Percentiles rank a stretch among this genome's conserved stretches.
Evolutionary conservation across 371 early-diverging fungal species (phyloP).

Genomic region (Apophysomyces sp.): DNA sequence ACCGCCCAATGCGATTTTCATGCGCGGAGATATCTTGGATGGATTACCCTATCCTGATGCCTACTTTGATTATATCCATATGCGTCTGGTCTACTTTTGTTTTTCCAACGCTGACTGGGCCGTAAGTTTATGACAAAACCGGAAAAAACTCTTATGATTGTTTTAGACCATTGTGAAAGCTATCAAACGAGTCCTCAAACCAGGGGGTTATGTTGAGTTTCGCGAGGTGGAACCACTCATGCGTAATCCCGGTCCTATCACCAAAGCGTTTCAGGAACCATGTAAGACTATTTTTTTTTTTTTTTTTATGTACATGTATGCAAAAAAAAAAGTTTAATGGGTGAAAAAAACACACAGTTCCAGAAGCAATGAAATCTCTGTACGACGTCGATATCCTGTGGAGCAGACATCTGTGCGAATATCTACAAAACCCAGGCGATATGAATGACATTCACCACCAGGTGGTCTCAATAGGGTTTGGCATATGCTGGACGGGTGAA

Average conservation of each 20-base stretch:
- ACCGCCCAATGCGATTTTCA: conserved; percentile 50
- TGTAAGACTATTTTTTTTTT: conserved; percentile 18
- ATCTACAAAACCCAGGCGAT: conserved; percentile 14
- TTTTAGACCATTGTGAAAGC: conserved; percentile 21
- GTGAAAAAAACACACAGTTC: conserved; percentile 12
- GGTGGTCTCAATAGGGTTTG: conserved; percentile 10
- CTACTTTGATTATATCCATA: conserved; percentile 57
- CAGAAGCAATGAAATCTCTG: conserved; percentile 11
- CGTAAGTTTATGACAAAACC: conserved; percentile 15
- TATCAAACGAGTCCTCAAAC: conserved; percentile 46
- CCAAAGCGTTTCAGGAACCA: conserved; percentile 13
- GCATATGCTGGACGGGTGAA: not conserved
- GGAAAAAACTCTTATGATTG: not conserved
- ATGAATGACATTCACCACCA: conserved; percentile 37
- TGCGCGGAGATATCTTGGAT: conserved; percentile 41
- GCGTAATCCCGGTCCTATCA: conserved; percentile 42
- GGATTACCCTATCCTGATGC: conserved; percentile 55
- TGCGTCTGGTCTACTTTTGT: conserved; percentile 44
- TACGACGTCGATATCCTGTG: conserved; percentile 27
- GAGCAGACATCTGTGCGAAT: conserved; percentile 17
- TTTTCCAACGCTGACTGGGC: conserved; percentile 32
- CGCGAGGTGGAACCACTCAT: conserved; percentile 52
- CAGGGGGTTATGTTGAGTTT: conserved; percentile 57
- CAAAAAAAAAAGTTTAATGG: not conserved
- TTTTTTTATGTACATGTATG: no score